These are phyloP conservation scores for Irpex rosettiformis DNA, from an alignment of 1,284 basidiomycete genomes.

Conservation along the genomic window DNA sequence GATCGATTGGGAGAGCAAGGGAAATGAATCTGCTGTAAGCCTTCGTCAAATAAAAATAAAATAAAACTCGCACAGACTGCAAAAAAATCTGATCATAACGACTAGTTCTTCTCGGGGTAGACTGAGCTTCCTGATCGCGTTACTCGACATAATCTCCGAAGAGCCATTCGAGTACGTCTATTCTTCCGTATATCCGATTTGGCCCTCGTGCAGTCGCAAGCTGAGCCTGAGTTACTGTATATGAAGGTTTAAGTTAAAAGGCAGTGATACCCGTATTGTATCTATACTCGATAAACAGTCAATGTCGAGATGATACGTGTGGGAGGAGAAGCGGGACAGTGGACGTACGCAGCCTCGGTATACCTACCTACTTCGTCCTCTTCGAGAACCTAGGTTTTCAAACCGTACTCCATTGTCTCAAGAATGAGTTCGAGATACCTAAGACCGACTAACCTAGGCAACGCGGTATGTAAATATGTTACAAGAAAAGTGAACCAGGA, in stretches of 20 bases:
- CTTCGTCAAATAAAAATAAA: too few species aligned
- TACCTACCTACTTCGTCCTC: conserved; percentile 37
- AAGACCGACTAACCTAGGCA: conserved; percentile 43
- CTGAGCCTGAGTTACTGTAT: too few species aligned
- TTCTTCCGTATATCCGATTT: too few species aligned
- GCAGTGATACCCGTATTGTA: conserved; percentile 41
- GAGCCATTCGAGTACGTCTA: conserved; percentile 38
- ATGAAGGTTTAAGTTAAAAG: too few species aligned
- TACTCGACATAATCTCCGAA: conserved; percentile 54
- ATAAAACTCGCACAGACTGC: too few species aligned
- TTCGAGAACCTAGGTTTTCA: conserved; percentile 33
- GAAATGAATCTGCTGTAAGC: too few species aligned
- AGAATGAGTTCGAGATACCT: conserved; percentile 41
- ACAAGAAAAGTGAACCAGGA: too few species aligned
- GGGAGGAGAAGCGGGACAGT: too few species aligned
- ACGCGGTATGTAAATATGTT: conserved; percentile 22
- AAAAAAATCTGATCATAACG: conserved; percentile 49
- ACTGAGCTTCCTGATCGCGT: conserved; percentile 52
- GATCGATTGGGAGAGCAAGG: conserved; percentile 11
- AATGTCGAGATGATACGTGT: too few species aligned
- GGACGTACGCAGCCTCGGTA: conserved; percentile 36
- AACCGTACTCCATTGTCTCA: conserved; percentile 44
- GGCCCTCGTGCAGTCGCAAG: too few species aligned
- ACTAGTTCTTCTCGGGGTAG: conserved; percentile 56
- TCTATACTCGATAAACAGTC: not conserved